Base-by-base conservation (phyloP, 148 eudicot genomes). In the Gaultheria prostrata region DNA sequence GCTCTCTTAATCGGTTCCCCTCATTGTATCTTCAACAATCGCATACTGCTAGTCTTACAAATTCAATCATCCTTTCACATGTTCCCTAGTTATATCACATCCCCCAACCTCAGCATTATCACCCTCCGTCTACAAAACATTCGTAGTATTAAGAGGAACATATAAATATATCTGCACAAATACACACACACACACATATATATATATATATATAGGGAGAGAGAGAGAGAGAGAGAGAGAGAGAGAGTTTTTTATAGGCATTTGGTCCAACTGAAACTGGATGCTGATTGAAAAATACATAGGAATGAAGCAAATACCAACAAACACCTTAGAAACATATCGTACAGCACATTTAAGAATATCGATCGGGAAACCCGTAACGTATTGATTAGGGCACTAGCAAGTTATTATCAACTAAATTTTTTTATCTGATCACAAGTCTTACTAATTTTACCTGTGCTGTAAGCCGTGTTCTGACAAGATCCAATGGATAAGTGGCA, bases 401-500 rank as follows among this genome's bases (percentile, higher is more conserved):
- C 80, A 79, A 79, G 70, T 17, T 35, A 57, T 57, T 6, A 56
- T 79, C 8, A 57, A 35, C 50, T 35, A 6, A 48, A 33, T 9
- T 69, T 12, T 13, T 12, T 30, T 12, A 67, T 67, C 35, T 28
- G 35, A 67, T 30, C 72, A 30, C 72, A 14, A 30, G 12, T n/a
- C 17, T 32, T 53, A 8, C 35, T 39, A 39, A 71, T 65, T n/a
- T 79, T 59, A 89, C 93, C 93, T 90, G 93, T 13, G 91, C 91
- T 63, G 93, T 65, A 84, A 90, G 90, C 35, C 93, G 91, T 26
- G 93, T 90, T 80, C 93, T 86, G 6, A 90, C 90, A 83, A 90
- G 93, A 81, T 90, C 93, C 87, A 90, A 83, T 8, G 91, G 93
- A 81, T 90, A 90, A 39, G 93, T 90, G 49, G 72, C 90, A 80